A percentile compares a stretch with the other conserved stretches of the same genome.
Evolutionary conservation across 495 filamentous ascomycete genomes (phyloP).

Genomic region (Aspergillus panamensis): DNA sequence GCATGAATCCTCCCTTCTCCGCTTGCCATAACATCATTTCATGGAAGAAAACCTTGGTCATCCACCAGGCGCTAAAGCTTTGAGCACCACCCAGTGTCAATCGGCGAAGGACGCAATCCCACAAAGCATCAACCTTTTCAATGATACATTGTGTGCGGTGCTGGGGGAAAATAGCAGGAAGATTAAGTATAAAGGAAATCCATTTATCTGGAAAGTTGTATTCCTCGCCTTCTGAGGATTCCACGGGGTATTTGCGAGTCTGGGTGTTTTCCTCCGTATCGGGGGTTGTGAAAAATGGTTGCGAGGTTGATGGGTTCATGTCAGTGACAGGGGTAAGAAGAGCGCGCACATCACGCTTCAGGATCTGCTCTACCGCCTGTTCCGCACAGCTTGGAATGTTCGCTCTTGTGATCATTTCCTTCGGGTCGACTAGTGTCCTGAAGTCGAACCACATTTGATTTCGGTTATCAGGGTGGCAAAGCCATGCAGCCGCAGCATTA

Average conservation of each 20-base stretch:
- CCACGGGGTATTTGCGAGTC: slow-evolving; percentile 36
- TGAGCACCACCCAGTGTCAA: slow-evolving; percentile 72
- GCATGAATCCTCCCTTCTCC: slow-evolving; percentile 88
- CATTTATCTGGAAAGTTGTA: slow-evolving; percentile 79
- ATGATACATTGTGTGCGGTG: slow-evolving; percentile 55
- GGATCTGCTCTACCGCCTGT: slow-evolving; percentile 56
- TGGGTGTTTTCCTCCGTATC: slow-evolving; percentile 39
- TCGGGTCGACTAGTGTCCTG: slow-evolving; percentile 72
- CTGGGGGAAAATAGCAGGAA: slow-evolving; percentile 74
- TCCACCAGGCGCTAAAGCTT: slow-evolving; percentile 95
- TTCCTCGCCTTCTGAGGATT: slow-evolving; percentile 37
- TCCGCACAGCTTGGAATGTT: slow-evolving; percentile 43
- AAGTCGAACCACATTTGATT: slow-evolving; percentile 92
- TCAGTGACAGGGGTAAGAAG: slow-evolving; percentile 54
- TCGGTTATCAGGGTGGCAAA: slow-evolving; percentile 46
- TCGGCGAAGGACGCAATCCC: slow-evolving; percentile 45
- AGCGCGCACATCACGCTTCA: slow-evolving; percentile 69
- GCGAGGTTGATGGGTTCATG: slow-evolving; percentile 27
- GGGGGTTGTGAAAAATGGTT: slow-evolving; percentile 41
- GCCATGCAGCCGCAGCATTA: slow-evolving; percentile 47
- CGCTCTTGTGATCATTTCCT: slow-evolving; percentile 43
- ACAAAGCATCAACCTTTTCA: slow-evolving; percentile 42
- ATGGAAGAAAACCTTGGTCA: slow-evolving; percentile 95
- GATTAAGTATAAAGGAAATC: slow-evolving; percentile 72
- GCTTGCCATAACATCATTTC: slow-evolving; percentile 92